These are phyloP conservation scores for Globisporangium barbulae DNA, from an alignment of 352 stramenopile genomes.

Conservation along the genomic window DNA sequence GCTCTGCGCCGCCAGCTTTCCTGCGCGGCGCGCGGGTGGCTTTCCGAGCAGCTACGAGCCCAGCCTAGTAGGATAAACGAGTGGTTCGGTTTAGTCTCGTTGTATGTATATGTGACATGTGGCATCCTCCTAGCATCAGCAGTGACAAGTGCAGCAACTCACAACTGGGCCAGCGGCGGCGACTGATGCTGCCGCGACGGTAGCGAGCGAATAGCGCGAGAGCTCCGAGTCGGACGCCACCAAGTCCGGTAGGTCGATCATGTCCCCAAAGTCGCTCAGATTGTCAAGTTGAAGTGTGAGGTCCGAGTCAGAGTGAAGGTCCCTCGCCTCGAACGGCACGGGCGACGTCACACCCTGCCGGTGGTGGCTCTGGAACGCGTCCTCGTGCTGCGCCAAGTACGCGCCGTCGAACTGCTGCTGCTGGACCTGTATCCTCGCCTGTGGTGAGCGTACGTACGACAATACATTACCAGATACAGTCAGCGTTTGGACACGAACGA, in stretches of 20 bases:
- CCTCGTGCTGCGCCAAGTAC: not conserved
- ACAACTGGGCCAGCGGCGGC: not conserved
- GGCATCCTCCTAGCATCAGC: not conserved
- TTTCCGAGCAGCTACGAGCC: conserved; percentile 14
- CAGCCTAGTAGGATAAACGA: not conserved
- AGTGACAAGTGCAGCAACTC: not conserved
- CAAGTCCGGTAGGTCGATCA: conserved; percentile 55
- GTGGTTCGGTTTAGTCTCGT: not conserved
- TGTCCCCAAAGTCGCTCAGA: conserved; percentile 53
- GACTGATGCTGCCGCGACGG: not conserved
- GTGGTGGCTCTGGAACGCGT: not conserved
- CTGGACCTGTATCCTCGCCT: conserved; percentile 7
- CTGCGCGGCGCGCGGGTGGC: conserved; percentile 8
- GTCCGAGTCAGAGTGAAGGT: conserved; percentile 29
- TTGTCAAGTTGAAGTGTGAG: conserved; percentile 37
- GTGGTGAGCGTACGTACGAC: not conserved
- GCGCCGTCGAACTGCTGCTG: conserved; percentile 8
- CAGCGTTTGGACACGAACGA: not conserved
- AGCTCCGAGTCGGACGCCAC: conserved; percentile 36
- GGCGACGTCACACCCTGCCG: conserved; percentile 1
- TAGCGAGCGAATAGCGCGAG: conserved; percentile 1
- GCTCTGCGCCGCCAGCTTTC: not conserved
- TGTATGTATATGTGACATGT: not conserved
- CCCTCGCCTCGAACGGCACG: conserved; percentile 17
- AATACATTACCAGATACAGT: not conserved